These are phyloP conservation scores for Aschersonia sp. DNA, from an alignment of 2,329 filamentous ascomycete genomes.

Conservation along the genomic window DNA sequence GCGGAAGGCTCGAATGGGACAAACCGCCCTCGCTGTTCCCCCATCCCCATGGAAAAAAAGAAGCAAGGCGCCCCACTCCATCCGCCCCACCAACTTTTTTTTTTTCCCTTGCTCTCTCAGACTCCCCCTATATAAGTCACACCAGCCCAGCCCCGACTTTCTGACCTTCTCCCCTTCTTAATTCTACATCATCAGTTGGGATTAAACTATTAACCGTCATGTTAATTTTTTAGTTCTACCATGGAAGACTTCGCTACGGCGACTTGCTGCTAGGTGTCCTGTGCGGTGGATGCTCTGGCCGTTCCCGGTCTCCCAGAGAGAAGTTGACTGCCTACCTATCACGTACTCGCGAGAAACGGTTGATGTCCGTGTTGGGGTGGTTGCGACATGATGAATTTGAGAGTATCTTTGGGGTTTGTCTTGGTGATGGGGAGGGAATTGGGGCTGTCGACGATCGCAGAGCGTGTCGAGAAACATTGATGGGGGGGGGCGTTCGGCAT, in stretches of 20 bases:
- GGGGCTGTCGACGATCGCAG: background rate
- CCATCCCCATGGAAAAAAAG: too few species aligned
- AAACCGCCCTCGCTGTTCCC: too few species aligned
- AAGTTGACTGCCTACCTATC: conserved; percentile 30
- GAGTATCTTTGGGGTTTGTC: background rate
- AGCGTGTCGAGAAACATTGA: too few species aligned
- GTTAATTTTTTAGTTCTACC: conserved; percentile 27
- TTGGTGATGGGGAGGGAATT: background rate
- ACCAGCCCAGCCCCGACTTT: background rate
- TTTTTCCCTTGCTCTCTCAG: background rate
- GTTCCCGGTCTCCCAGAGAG: conserved; percentile 39
- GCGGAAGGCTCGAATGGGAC: too few species aligned
- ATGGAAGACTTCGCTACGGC: conserved; percentile 35
- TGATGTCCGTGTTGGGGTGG: conserved; percentile 37
- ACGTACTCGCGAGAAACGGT: conserved; percentile 21
- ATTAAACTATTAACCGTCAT: conserved; percentile 34
- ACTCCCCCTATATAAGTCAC: background rate
- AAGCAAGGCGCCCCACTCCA: too few species aligned
- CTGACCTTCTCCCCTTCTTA: conserved; percentile 13
- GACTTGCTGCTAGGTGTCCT: conserved; percentile 39
- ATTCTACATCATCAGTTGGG: conserved; percentile 29
- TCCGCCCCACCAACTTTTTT: background rate
- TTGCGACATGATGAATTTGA: conserved; percentile 23
- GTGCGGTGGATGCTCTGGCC: conserved; percentile 35
- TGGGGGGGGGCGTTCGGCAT: too few species aligned